Conservation (phyloP, 768 basidiomycete species). For the Pisolithus sp. region DNA sequence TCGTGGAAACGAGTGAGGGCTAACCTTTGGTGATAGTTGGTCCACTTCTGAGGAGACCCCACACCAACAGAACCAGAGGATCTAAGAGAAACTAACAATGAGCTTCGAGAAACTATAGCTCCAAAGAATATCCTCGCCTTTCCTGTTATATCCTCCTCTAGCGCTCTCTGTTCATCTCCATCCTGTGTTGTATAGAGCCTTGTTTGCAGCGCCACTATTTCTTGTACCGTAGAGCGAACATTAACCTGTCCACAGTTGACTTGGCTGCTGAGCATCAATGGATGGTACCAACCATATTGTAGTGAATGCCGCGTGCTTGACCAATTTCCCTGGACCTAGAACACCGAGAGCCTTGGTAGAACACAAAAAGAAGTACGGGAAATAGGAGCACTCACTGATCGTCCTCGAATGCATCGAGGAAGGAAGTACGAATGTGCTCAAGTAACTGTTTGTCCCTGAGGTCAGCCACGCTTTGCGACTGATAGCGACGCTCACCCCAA, state of each 20-base stretch:
- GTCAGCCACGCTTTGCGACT: not conserved
- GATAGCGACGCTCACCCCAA: not conserved
- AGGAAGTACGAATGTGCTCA: not conserved
- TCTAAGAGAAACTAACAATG: not conserved
- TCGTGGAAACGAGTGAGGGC: not conserved
- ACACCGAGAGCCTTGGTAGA: too few relatives aligned
- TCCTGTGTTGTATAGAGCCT: not conserved
- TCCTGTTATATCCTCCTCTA: not conserved
- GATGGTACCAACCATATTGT: not conserved
- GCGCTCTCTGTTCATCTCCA: not conserved
- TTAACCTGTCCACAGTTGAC: not conserved
- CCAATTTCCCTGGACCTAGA: too few relatives aligned
- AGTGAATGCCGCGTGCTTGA: too few relatives aligned
- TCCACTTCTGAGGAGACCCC: not conserved
- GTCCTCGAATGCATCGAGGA: too few relatives aligned
- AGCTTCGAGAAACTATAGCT: not conserved
- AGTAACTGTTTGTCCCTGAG: not conserved
- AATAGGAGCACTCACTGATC: too few relatives aligned
- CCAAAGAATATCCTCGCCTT: not conserved
- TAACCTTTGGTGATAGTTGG: not conserved
- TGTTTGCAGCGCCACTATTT: not conserved
- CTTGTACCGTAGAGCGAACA: not conserved
- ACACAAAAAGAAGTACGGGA: too few relatives aligned
- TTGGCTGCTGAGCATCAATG: too few relatives aligned
- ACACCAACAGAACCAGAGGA: not conserved